Percentiles rank a stretch among this genome's conserved stretches.
Conservation (phyloP, 2,329 filamentous ascomycete genomes). For the Xylariaceae sp. region DNA sequence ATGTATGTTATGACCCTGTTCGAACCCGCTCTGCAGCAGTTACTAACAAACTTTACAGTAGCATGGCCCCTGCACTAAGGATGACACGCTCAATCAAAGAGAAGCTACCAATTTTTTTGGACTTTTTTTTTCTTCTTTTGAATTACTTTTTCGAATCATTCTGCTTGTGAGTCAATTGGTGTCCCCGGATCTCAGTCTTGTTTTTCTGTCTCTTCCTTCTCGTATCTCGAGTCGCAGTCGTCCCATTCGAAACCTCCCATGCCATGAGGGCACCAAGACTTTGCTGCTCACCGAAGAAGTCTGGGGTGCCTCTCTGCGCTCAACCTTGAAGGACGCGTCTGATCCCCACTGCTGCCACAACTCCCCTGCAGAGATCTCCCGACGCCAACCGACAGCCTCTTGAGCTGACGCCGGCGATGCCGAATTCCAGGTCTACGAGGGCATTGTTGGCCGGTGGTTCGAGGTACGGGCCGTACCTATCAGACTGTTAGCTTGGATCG, state of each 20-base stretch:
- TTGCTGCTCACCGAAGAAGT: too few relatives aligned
- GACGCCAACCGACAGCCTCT: background rate
- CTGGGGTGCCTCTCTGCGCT: too few relatives aligned
- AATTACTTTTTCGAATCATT: background rate
- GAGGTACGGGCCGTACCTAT: background rate
- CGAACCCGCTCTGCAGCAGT: background rate
- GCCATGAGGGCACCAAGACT: too few relatives aligned
- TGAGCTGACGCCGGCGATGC: background rate
- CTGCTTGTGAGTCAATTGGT: background rate
- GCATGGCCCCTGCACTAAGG: constrained; percentile 86
- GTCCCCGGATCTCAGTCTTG: too few relatives aligned
- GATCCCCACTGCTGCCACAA: background rate
- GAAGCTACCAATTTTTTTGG: constrained; percentile 65
- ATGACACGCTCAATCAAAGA: constrained; percentile 87
- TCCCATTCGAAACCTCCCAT: too few relatives aligned
- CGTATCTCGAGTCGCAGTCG: too few relatives aligned
- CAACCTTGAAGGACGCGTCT: background rate
- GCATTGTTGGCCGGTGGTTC: background rate
- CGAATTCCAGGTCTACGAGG: background rate
- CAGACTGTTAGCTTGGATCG: background rate
- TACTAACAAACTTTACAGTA: constrained; percentile 36
- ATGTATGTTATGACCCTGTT: constrained; percentile 20
- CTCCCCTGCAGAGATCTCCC: background rate
- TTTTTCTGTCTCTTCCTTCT: too few relatives aligned
- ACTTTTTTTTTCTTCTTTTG: constrained; percentile 27